phyloP scores from a whole-genome alignment of 2,329 filamentous ascomycete genomes.

The Macrophomina tecta region DNA sequence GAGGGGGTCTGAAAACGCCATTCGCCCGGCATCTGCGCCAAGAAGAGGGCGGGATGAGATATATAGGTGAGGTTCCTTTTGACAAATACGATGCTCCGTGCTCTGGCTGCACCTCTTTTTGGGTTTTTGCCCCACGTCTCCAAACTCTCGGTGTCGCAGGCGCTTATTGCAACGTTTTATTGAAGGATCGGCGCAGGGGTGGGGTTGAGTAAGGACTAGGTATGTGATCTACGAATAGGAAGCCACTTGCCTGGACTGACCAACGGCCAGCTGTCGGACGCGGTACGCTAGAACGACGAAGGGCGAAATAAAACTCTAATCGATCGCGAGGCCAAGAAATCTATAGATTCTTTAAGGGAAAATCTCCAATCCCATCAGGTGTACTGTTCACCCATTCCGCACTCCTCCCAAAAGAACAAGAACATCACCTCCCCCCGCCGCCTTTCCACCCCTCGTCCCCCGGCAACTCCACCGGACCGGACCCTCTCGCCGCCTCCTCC shows the following conservation, averaged over 20 bases:
- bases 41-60: not conserved
- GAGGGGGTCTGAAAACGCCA: not conserved
- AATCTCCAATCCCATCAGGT: not conserved
- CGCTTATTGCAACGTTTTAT: not conserved
- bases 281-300: too few species aligned
- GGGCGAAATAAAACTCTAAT: too few species aligned
- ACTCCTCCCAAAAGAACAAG: not conserved
- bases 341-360: not conserved
- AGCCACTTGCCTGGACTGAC: too few species aligned
- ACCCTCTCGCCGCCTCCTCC: not conserved
- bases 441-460: not conserved
- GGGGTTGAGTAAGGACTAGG: too few species aligned
- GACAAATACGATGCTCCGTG: not conserved
- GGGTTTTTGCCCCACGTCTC: not conserved
- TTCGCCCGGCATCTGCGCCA: not conserved
- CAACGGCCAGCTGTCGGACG: too few species aligned
- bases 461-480: not conserved
- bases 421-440: not conserved
- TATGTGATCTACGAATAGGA: too few species aligned
- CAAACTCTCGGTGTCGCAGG: conserved; percentile 1
- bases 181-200: not conserved
- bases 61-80: not conserved
- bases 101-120: not conserved
- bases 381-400: not conserved
- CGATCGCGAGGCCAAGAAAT: too few species aligned